Conservation (phyloP, 2,329 filamentous ascomycete species). For the Penicillium sp. region DNA sequence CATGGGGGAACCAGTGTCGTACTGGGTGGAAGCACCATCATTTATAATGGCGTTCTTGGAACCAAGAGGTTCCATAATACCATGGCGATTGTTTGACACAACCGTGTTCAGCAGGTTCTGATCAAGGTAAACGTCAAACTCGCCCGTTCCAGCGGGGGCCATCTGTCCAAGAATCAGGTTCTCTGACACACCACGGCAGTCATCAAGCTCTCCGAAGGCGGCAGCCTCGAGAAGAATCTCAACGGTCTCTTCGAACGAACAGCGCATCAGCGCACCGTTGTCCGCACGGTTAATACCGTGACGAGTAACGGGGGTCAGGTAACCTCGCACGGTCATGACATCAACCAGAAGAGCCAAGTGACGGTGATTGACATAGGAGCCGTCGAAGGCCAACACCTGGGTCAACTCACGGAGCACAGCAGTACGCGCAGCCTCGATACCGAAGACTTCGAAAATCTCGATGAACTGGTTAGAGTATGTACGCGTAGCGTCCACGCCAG, state of each 20-base stretch:
- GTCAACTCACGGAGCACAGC: constrained; percentile 86
- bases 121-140: constrained; percentile 91
- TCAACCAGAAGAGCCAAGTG: constrained; percentile 94
- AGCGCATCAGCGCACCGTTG: constrained; percentile 97
- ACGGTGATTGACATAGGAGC: constrained; percentile 98
- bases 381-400: constrained; percentile 93
- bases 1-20: constrained; percentile 71
- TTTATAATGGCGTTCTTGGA: constrained; percentile 70
- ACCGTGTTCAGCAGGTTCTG: constrained; percentile 94
- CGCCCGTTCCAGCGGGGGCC: constrained; percentile 94
- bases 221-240: constrained; percentile 97
- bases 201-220: constrained; percentile 90
- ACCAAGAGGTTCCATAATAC: constrained; percentile 73
- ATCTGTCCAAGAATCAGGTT: constrained; percentile 98
- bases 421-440: constrained; percentile 89
- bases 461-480: constrained; percentile 96
- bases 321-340: constrained; percentile 95
- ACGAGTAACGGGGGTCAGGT: constrained; percentile 92
- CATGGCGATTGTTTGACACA: constrained; percentile 86
- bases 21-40: constrained; percentile 88
- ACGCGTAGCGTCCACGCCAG: constrained; percentile 80
- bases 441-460: constrained; percentile 90
- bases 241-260: constrained; percentile 98
- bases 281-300: constrained; percentile 98
- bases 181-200: constrained; percentile 96